Evolutionary conservation across 2,329 filamentous ascomycete genomes (phyloP).

Genomic region (Clathrospora elynae): DNA sequence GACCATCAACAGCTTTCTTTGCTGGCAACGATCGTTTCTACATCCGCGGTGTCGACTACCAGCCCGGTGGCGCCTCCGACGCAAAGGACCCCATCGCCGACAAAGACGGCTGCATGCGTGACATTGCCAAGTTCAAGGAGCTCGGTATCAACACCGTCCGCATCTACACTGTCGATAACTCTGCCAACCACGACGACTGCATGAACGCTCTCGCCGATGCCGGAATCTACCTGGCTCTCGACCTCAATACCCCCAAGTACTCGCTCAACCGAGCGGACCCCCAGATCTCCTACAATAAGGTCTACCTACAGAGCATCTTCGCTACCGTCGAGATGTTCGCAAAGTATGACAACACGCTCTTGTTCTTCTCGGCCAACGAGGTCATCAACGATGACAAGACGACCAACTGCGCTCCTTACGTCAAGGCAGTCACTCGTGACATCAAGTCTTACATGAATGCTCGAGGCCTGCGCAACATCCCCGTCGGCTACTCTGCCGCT

Average conservation of each 20-base stretch:
- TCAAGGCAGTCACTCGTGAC: constrained; percentile 74
- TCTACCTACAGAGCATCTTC: constrained; percentile 84
- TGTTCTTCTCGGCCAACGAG: constrained; percentile 82
- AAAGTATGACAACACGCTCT: constrained; percentile 83
- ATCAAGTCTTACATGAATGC: constrained; percentile 80
- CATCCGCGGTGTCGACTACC: constrained; percentile 68
- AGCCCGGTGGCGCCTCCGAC: constrained; percentile 67
- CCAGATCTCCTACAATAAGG: constrained; percentile 79
- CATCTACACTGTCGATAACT: constrained; percentile 92
- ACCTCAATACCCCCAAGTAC: constrained; percentile 90
- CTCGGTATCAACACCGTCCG: constrained; percentile 90
- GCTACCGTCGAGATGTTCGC: constrained; percentile 84
- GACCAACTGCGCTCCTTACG: constrained; percentile 70
- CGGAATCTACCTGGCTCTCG: constrained; percentile 89
- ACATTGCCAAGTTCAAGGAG: constrained; percentile 80
- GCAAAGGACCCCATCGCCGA: constrained; percentile 78
- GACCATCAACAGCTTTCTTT: constrained; percentile 59
- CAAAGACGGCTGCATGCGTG: constrained; percentile 70
- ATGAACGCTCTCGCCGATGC: constrained; percentile 81
- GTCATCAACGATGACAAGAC: constrained; percentile 71
- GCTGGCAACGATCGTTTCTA: constrained; percentile 65
- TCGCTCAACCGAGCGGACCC: constrained; percentile 80
- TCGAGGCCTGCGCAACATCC: constrained; percentile 69
- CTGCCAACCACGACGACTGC: constrained; percentile 77
- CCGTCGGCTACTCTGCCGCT: constrained; percentile 81